Base-by-base conservation (phyloP, 2,329 filamentous ascomycete genomes). In the Cadophora luteo-olivacea region DNA sequence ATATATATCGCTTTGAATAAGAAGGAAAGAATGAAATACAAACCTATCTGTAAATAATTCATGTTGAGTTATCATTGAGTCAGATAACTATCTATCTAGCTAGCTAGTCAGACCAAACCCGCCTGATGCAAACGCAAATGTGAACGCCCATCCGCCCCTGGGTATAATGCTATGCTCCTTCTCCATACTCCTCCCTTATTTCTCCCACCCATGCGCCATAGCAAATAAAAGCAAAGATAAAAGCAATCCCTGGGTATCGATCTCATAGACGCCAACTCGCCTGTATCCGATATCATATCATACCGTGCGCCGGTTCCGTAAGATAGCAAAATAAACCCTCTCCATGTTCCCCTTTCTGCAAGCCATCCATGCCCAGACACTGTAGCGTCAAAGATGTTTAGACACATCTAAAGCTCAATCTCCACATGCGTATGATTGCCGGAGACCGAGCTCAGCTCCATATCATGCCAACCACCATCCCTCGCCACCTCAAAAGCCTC, bases 381-480 rank as follows among this genome's bases (percentile, higher is more conserved):
- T n/a, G n/a, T n/a, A n/a, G n/a, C n/a, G n/a, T n/a, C n/a, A n/a
- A n/a, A n/a, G n/a, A n/a, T n/a, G 45, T 19, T 36, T 58, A 63
- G 54, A n/a, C 12, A 61, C 38, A 38, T 29, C 33, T 66, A 83
- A 41, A 84, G 68, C 70, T 84, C 82, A 65, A 79, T 66, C 68
- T 84, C 82, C 60, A 78, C 75, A 65, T 80, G 75, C 0, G 77
- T 76, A 74, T 84, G 81, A 68, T 82, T 82, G 72, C 80, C 78
- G 2, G 79, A 78, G 6, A 79, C 78, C 32, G 82, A 84, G 36
- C 83, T 75, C 33, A 85, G 74, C 4, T 81, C 75, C n/a, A 80
- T 71, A 25, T 78, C 74, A 58, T 76, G 75, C 81, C 82, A 84
- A 12, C 78, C 82, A 11, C 79, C 79, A 70, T 78, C 80, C 11